phyloP scores from a whole-genome alignment of 2,329 filamentous ascomycete species.

The Penicillium sp. region DNA sequence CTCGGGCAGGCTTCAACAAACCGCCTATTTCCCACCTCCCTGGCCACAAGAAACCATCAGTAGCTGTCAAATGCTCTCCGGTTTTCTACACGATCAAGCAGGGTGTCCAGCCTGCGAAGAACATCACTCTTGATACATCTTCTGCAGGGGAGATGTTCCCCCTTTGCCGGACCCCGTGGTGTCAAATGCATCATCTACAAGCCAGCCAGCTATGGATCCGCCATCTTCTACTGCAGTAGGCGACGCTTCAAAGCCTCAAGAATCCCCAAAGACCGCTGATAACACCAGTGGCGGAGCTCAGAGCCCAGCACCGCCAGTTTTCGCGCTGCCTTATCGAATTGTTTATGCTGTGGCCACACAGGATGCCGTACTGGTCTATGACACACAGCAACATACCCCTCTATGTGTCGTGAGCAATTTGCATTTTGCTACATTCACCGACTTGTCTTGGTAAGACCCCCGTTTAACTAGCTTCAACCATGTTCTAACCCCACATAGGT shows the following conservation, averaged over 20 bases:
- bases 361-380: constrained; percentile 89
- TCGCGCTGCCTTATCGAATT: constrained; percentile 85
- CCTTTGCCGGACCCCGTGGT: constrained; percentile 76
- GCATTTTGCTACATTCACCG: constrained; percentile 95
- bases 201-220: constrained; percentile 66
- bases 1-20: constrained; percentile 90
- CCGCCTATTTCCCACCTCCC: constrained; percentile 91
- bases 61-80: constrained; percentile 91
- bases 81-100: constrained; percentile 77
- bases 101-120: constrained; percentile 63
- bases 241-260: constrained; percentile 50
- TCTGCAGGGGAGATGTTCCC: constrained; percentile 76
- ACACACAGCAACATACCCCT: constrained; percentile 93
- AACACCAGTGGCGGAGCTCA: constrained; percentile 48
- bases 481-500: constrained; percentile 50
- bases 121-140: constrained; percentile 92
- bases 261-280: constrained; percentile 51
- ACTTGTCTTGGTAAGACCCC: constrained; percentile 75
- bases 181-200: constrained; percentile 42
- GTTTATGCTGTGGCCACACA: constrained; percentile 96
- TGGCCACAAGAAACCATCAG: constrained; percentile 95
- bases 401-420: constrained; percentile 93
- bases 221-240: constrained; percentile 49
- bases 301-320: constrained; percentile 57
- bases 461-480: constrained; percentile 6